These are phyloP conservation scores for Solanum sejunctum DNA, from an alignment of 257 asterid genomes.

Conservation along the genomic window DNA sequence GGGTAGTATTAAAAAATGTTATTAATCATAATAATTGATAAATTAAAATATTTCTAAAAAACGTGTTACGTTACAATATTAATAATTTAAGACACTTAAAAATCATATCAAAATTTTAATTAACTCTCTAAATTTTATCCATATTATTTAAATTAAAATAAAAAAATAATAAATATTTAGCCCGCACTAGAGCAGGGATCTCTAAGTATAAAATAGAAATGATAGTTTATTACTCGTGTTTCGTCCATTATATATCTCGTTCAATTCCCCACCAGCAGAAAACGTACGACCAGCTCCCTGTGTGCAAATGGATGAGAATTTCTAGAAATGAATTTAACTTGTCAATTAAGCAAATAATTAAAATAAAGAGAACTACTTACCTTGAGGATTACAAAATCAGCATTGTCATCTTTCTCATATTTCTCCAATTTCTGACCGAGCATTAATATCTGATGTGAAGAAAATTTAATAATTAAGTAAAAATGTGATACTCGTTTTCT, in stretches of 20 bases:
- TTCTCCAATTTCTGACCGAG: constrained; percentile 61
- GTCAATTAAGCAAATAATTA: neutral
- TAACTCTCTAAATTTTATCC: too few species aligned
- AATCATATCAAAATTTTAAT: too few species aligned
- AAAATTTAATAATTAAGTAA: neutral
- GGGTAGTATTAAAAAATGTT: too few species aligned
- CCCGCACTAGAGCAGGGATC: too few species aligned
- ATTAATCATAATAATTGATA: too few species aligned
- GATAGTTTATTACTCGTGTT: constrained; percentile 27
- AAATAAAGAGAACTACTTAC: neutral
- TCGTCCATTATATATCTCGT: constrained; percentile 62
- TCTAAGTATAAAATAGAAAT: neutral
- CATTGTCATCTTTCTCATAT: constrained; percentile 69
- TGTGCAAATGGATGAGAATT: neutral
- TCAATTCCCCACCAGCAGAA: constrained; percentile 75
- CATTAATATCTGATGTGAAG: constrained; percentile 17
- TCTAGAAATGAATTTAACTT: neutral
- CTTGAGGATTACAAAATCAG: constrained; percentile 54
- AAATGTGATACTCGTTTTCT: neutral
- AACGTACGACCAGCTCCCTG: constrained; percentile 82
- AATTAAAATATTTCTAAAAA: too few species aligned
- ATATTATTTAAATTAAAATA: too few species aligned
- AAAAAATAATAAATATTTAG: too few species aligned
- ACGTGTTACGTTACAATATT: too few species aligned
- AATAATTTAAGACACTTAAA: too few species aligned